Percentiles rank a stretch among this genome's conserved stretches.
phyloP scores from a whole-genome alignment of 169 alveolate species.

The Babesia bovis region DNA sequence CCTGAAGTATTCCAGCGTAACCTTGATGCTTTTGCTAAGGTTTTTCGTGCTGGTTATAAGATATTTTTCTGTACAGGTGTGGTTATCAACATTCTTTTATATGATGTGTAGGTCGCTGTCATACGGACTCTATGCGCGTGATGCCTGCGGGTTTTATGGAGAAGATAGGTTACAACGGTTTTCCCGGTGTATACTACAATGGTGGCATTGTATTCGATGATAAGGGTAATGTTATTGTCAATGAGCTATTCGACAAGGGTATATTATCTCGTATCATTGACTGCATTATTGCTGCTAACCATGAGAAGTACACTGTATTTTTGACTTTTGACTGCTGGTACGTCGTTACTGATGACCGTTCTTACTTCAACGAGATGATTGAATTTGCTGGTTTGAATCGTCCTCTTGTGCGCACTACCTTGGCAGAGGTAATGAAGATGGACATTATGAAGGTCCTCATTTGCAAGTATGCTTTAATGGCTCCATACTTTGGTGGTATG shows the following conservation, averaged over 20 bases:
- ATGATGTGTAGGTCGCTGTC: constrained; percentile 17
- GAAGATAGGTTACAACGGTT: constrained; percentile 7
- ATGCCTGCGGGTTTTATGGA: neutral
- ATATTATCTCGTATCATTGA: constrained; percentile 1
- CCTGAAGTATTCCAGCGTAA: constrained; percentile 13
- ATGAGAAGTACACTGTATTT: constrained; percentile 12
- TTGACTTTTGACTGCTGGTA: constrained; percentile 5
- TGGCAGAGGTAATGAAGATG: neutral
- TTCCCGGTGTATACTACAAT: constrained; percentile 33
- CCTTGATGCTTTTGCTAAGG: constrained; percentile 36
- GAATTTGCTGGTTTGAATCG: neutral
- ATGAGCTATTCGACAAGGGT: neutral
- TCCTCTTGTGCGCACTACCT: neutral
- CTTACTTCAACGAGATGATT: constrained; percentile 12
- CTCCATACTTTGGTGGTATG: neutral
- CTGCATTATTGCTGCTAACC: neutral
- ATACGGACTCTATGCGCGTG: neutral
- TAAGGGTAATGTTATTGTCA: neutral
- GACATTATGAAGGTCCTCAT: constrained; percentile 13
- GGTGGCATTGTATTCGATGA: constrained; percentile 24
- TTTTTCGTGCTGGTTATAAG: neutral
- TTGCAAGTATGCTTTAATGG: neutral
- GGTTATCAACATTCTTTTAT: neutral
- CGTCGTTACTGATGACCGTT: constrained; percentile 17
- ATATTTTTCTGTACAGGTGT: constrained; percentile 65